Conservation (phyloP, 768 basidiomycete species). For the Tulasnella sp. region DNA sequence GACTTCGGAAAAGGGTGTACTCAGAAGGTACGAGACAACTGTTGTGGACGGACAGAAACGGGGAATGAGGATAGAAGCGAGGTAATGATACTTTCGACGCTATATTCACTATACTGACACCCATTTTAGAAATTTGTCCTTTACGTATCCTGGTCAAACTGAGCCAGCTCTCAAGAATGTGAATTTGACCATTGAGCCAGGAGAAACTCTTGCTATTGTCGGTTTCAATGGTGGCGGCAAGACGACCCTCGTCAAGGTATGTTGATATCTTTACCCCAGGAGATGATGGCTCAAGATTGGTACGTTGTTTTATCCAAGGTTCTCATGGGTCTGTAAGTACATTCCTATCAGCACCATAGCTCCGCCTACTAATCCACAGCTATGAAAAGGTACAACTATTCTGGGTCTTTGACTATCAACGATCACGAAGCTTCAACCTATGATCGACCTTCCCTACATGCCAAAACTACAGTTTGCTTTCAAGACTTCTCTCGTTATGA, state of each 20-base stretch:
- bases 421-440: conserved; percentile 52
- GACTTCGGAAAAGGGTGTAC: too few relatives aligned
- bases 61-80: conserved; percentile 54
- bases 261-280: background rate
- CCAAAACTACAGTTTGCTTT: conserved; percentile 62
- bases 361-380: too few relatives aligned
- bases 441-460: conserved; percentile 59
- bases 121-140: conserved; percentile 50
- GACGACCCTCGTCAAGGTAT: conserved; percentile 13
- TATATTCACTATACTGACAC: background rate
- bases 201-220: conserved; percentile 75
- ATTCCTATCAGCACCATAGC: too few relatives aligned
- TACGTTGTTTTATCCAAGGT: conserved; percentile 58
- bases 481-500: conserved; percentile 71
- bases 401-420: conserved; percentile 56
- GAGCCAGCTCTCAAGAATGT: conserved; percentile 58
- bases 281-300: background rate
- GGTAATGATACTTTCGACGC: background rate
- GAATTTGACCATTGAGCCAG: conserved; percentile 54
- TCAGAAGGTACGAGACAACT: too few relatives aligned
- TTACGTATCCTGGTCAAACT: conserved; percentile 64
- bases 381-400: too few relatives aligned
- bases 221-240: conserved; percentile 28
- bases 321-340: conserved; percentile 64
- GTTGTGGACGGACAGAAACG: conserved; percentile 22